A percentile compares a stretch with the other conserved stretches of the same genome.
These are phyloP conservation scores for Kodamaea sagamina DNA, from an alignment of 805 yeast genomes.

Conservation along the genomic window DNA sequence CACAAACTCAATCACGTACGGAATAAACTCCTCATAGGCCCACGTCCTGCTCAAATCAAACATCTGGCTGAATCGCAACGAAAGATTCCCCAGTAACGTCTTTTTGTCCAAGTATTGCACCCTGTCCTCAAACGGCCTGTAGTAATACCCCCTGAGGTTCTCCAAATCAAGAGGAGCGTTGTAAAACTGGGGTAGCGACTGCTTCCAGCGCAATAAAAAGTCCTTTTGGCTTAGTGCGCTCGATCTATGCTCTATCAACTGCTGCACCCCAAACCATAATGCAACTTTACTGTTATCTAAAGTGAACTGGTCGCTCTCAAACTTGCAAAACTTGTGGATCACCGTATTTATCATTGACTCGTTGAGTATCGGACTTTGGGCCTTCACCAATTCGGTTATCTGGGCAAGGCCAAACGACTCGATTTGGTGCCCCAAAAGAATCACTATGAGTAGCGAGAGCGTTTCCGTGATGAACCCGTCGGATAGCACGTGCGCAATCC, in stretches of 20 bases:
- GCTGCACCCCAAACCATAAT: conserved; percentile 63
- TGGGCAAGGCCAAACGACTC: conserved; percentile 20
- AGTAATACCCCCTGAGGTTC: conserved; percentile 57
- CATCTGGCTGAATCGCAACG: conserved; percentile 20
- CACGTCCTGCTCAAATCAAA: conserved; percentile 34
- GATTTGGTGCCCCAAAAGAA: conserved; percentile 26
- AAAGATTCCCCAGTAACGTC: conserved; percentile 40
- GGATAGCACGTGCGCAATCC: conserved; percentile 36
- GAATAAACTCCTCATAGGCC: conserved; percentile 43
- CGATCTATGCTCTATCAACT: conserved; percentile 33
- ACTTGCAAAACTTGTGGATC: conserved; percentile 46
- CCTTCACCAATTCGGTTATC: conserved; percentile 23
- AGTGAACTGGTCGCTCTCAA: conserved; percentile 25
- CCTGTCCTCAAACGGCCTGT: conserved; percentile 44
- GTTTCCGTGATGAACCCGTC: conserved; percentile 27
- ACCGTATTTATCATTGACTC: conserved; percentile 51
- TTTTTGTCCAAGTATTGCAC: conserved; percentile 56
- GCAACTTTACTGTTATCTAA: conserved; percentile 50
- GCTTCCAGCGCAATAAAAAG: conserved; percentile 63
- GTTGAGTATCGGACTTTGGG: conserved; percentile 24
- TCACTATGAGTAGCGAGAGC: conserved; percentile 28
- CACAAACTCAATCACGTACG: conserved; percentile 33
- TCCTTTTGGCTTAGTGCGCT: conserved; percentile 45
- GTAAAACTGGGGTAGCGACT: conserved; percentile 62
- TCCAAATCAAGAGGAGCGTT: conserved; percentile 58